Conservation (phyloP, 305 asterid genomes). For the Solanum aculeatissimum region DNA sequence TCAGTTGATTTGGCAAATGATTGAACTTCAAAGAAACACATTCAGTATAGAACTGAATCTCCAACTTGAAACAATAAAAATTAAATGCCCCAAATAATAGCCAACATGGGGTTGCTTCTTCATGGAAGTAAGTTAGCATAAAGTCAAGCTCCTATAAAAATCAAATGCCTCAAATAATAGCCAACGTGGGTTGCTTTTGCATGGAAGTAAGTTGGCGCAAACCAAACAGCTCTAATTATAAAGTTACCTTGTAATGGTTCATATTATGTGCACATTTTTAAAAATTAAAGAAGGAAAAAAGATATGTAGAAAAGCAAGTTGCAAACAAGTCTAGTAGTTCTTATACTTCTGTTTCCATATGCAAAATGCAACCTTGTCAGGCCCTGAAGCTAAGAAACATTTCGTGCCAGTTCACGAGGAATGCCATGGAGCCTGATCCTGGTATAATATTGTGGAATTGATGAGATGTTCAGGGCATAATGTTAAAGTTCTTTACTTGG, state of each 20-base stretch:
- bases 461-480: constrained; percentile 1
- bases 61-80: too few species aligned
- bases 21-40: too few species aligned
- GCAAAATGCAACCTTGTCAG: background rate
- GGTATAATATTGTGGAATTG: background rate
- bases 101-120: too few species aligned
- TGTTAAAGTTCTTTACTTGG: constrained; percentile 6
- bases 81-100: too few species aligned
- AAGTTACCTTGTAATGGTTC: background rate
- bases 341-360: background rate
- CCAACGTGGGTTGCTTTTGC: background rate
- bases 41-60: too few species aligned
- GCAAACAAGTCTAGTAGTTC: background rate
- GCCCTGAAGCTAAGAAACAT: background rate
- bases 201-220: background rate
- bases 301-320: background rate
- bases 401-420: constrained; percentile 12
- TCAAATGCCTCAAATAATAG: too few species aligned
- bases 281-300: background rate
- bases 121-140: too few species aligned
- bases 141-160: too few species aligned
- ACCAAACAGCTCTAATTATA: background rate
- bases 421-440: constrained; percentile 18
- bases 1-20: too few species aligned
- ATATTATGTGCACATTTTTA: background rate